phyloP scores from a whole-genome alignment of 2,329 filamentous ascomycete species.

The Hymenoscyphus infarciens region DNA sequence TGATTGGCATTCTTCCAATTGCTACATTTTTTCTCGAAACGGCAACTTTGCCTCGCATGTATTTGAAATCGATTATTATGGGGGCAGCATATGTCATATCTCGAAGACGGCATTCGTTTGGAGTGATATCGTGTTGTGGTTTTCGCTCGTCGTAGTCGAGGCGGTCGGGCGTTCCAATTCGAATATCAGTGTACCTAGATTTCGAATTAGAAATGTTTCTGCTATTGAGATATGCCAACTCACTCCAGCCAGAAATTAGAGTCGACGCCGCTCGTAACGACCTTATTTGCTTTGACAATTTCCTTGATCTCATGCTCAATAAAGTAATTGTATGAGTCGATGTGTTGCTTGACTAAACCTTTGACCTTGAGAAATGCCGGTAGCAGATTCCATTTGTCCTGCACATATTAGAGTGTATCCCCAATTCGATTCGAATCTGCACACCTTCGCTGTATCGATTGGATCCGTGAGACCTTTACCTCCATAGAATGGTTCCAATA shows the following conservation, averaged over 20 bases:
- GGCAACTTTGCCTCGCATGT: conserved; percentile 74
- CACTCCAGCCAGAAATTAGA: conserved; percentile 85
- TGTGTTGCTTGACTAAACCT: conserved; percentile 82
- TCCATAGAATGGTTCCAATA: conserved; percentile 68
- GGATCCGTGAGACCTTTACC: conserved; percentile 65
- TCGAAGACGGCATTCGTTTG: conserved; percentile 92
- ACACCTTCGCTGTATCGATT: conserved; percentile 58
- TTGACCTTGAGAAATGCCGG: conserved; percentile 99
- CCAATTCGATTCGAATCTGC: neutral
- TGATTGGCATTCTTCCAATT: conserved; percentile 90
- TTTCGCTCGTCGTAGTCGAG: conserved; percentile 70
- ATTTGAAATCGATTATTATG: conserved; percentile 88
- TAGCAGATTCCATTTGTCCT: conserved; percentile 95
- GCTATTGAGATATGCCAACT: conserved; percentile 8
- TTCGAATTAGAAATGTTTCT: neutral
- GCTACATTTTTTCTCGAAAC: conserved; percentile 73
- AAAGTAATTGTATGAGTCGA: conserved; percentile 97
- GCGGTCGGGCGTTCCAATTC: conserved; percentile 77
- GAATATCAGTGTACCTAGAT: conserved; percentile 73
- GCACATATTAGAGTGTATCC: conserved; percentile 40
- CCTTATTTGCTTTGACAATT: conserved; percentile 87
- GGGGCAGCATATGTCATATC: conserved; percentile 98
- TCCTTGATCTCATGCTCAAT: conserved; percentile 96
- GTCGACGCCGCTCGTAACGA: conserved; percentile 87
- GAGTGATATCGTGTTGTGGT: conserved; percentile 73